Evolutionary conservation across 2,329 filamentous ascomycete species (phyloP).

Genomic region (Colletotrichum sp.): DNA sequence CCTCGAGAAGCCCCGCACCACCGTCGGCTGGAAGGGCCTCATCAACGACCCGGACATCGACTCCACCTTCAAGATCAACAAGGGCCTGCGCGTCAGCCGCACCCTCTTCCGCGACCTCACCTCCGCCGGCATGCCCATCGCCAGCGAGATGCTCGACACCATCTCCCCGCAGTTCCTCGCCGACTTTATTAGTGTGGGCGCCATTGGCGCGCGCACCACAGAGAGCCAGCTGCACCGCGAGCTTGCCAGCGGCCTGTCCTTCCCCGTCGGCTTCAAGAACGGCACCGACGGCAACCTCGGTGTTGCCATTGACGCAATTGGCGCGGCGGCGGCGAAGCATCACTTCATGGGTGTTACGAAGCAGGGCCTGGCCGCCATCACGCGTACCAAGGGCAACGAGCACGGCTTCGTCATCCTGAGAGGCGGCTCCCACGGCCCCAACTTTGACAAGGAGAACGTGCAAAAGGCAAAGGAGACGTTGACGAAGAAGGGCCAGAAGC

Average conservation of each 20-base stretch:
- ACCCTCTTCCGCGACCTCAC: conserved; percentile 95
- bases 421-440: conserved; percentile 89
- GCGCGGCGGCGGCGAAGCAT: conserved; percentile 82
- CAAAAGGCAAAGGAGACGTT: conserved; percentile 79
- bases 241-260: conserved; percentile 91
- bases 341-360: conserved; percentile 99
- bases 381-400: conserved; percentile 90
- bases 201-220: conserved; percentile 94
- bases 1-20: conserved; percentile 97
- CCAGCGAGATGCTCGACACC: conserved; percentile 97
- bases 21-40: conserved; percentile 98
- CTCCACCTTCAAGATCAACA: conserved; percentile 98
- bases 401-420: conserved; percentile 97
- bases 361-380: conserved; percentile 94
- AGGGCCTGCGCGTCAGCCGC: conserved; percentile 89
- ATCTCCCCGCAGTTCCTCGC: conserved; percentile 98
- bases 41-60: conserved; percentile 99
- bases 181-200: conserved; percentile 92
- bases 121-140: conserved; percentile 87
- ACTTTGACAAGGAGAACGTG: conserved; percentile 89
- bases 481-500: conserved; percentile 80
- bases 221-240: conserved; percentile 97
- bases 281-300: conserved; percentile 91
- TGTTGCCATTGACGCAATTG: conserved; percentile 95
- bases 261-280: conserved; percentile 99